Percentiles rank a stretch among this genome's conserved stretches.
Evolutionary conservation across 345 rosid species (phyloP).

Genomic region (Kernera saxatilis): DNA sequence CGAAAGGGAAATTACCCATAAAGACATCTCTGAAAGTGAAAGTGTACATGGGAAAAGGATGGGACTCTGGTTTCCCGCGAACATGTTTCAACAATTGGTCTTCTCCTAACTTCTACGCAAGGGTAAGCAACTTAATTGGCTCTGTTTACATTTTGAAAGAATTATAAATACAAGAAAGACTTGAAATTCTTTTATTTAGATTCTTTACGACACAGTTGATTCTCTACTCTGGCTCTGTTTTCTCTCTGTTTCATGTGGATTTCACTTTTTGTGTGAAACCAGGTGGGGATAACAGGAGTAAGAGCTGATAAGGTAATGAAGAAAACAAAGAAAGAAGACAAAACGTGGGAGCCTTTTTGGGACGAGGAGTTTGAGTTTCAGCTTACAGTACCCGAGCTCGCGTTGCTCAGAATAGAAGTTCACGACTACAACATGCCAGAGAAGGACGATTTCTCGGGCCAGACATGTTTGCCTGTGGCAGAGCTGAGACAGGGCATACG

Average conservation of each 20-base stretch:
- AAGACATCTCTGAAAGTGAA: constrained; percentile 54
- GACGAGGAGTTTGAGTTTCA: constrained; percentile 59
- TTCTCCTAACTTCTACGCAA: constrained; percentile 64
- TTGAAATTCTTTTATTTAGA: too few species aligned
- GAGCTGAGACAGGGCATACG: constrained; percentile 58
- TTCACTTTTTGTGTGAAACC: background rate
- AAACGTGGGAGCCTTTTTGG: constrained; percentile 67
- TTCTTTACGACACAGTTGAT: too few species aligned
- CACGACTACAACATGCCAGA: constrained; percentile 63
- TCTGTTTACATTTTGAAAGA: background rate
- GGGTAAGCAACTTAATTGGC: constrained; percentile 30
- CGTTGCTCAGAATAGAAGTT: constrained; percentile 64
- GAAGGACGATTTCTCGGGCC: constrained; percentile 67
- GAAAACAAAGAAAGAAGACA: constrained; percentile 53
- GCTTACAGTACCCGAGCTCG: constrained; percentile 60
- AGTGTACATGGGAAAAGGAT: constrained; percentile 69
- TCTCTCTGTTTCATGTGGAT: background rate
- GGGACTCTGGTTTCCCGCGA: constrained; percentile 48
- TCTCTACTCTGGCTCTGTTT: background rate
- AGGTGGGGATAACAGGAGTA: constrained; percentile 74
- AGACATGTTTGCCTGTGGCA: constrained; percentile 60
- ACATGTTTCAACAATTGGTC: constrained; percentile 51
- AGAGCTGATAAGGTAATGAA: constrained; percentile 50
- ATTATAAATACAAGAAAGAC: background rate
- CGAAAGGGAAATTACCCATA: constrained; percentile 34